Conservation (phyloP, 352 stramenopile species). For the Blastocystis sp. region DNA sequence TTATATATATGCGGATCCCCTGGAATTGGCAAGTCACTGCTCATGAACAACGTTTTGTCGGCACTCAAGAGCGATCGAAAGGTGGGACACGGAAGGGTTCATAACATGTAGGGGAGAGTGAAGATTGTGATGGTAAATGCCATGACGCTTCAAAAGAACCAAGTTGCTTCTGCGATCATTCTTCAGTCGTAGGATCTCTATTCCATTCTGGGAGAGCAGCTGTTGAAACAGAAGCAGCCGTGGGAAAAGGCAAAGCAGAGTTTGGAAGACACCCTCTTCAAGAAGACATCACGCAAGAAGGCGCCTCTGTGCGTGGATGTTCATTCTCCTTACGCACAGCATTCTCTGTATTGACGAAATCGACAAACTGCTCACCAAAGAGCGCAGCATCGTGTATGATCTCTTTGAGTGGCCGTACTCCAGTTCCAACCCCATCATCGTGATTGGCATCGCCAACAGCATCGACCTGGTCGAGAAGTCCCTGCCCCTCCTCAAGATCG, state of each 20-base stretch:
- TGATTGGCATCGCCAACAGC: constrained; percentile 61
- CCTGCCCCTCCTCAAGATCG: constrained; percentile 40
- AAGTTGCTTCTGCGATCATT: background rate
- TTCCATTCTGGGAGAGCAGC: constrained; percentile 1
- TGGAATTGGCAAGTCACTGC: constrained; percentile 53
- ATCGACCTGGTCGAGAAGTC: constrained; percentile 31
- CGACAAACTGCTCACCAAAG: constrained; percentile 48
- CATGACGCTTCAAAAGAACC: constrained; percentile 55
- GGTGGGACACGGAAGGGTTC: background rate
- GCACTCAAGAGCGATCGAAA: constrained; percentile 9
- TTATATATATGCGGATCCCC: constrained; percentile 59
- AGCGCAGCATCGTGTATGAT: constrained; percentile 58
- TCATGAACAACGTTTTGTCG: constrained; percentile 42
- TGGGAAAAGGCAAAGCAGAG: constrained; percentile 52
- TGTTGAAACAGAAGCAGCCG: constrained; percentile 20
- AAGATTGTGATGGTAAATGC: constrained; percentile 25
- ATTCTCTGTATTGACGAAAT: constrained; percentile 57
- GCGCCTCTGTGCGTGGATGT: background rate
- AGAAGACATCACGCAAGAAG: constrained; percentile 9
- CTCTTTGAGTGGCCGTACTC: constrained; percentile 57
- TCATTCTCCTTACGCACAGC: background rate
- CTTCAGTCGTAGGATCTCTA: constrained; percentile 34
- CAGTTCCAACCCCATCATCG: constrained; percentile 10
- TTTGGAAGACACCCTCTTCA: constrained; percentile 23
- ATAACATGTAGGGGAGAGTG: constrained; percentile 37